These are phyloP conservation scores for Fraxinus excelsior DNA, from an alignment of 257 asterid genomes.

Conservation along the genomic window DNA sequence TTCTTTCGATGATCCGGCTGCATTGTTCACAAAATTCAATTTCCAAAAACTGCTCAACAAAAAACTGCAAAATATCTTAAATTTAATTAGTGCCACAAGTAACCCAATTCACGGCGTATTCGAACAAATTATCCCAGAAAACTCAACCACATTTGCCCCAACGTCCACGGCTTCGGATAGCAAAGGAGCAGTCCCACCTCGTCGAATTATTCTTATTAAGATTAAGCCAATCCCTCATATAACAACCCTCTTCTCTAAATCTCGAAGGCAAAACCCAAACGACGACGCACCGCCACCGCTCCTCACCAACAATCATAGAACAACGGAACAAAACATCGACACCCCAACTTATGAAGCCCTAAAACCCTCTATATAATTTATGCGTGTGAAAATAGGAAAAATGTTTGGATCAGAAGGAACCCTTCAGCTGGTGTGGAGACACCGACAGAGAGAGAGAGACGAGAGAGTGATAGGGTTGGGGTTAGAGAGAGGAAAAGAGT, in stretches of 20 bases:
- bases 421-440: slow-evolving; percentile 43
- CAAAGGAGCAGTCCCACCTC: slow-evolving; percentile 64
- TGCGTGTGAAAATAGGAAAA: slow-evolving; percentile 7
- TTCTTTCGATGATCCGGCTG: slow-evolving; percentile 85
- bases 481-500: slow-evolving; percentile 17
- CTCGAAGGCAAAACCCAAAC: background rate
- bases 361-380: slow-evolving; percentile 12
- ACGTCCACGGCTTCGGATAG: slow-evolving; percentile 68
- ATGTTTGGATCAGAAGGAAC: slow-evolving; percentile 53
- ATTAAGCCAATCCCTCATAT: slow-evolving; percentile 62
- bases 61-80: slow-evolving; percentile 24
- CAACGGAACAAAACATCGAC: slow-evolving; percentile 28
- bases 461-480: background rate
- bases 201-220: slow-evolving; percentile 42
- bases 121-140: background rate
- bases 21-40: slow-evolving; percentile 39
- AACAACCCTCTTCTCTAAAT: slow-evolving; percentile 40
- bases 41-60: slow-evolving; percentile 26
- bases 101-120: background rate
- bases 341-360: slow-evolving; percentile 13
- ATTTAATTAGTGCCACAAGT: slow-evolving; percentile 11
- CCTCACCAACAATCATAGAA: slow-evolving; percentile 53
- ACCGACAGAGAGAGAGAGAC: slow-evolving; percentile 45
- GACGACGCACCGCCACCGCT: slow-evolving; percentile 24
- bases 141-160: slow-evolving; percentile 89